Evolutionary conservation across 73 alveolate genomes (phyloP).

Genomic region (Paramecium biaurelia): DNA sequence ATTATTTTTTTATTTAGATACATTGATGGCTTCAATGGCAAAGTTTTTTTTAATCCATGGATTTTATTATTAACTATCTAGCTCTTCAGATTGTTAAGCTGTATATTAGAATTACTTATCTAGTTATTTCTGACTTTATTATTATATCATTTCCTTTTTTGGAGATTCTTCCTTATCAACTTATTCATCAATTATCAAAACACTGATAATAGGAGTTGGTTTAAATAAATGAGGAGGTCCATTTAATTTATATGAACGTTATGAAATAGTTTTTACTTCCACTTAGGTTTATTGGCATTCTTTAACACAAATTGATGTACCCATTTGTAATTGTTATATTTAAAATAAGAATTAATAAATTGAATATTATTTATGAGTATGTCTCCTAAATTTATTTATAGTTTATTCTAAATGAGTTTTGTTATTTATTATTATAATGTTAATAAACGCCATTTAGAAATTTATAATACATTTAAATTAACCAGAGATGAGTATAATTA

Average conservation of each 20-base stretch:
- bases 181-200: background rate
- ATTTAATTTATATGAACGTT: background rate
- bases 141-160: background rate
- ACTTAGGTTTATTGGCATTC: background rate
- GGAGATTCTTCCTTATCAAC: conserved; percentile 21
- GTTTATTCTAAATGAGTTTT: background rate
- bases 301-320: background rate
- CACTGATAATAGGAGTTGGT: background rate
- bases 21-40: background rate
- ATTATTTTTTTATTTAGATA: background rate
- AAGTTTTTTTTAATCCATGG: background rate
- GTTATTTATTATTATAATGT: background rate
- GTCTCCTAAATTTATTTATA: background rate
- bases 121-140: background rate
- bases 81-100: background rate
- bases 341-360: background rate
- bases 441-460: background rate
- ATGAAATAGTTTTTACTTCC: background rate
- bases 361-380: background rate
- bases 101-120: background rate
- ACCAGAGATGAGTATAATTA: background rate
- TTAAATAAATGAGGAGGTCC: background rate
- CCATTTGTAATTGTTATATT: background rate
- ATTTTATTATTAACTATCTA: background rate
- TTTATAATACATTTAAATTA: background rate